A percentile compares a stretch with the other conserved stretches of the same genome.
Evolutionary conservation across 495 filamentous ascomycete species (phyloP).

Genomic region (Penicillium desertorum): DNA sequence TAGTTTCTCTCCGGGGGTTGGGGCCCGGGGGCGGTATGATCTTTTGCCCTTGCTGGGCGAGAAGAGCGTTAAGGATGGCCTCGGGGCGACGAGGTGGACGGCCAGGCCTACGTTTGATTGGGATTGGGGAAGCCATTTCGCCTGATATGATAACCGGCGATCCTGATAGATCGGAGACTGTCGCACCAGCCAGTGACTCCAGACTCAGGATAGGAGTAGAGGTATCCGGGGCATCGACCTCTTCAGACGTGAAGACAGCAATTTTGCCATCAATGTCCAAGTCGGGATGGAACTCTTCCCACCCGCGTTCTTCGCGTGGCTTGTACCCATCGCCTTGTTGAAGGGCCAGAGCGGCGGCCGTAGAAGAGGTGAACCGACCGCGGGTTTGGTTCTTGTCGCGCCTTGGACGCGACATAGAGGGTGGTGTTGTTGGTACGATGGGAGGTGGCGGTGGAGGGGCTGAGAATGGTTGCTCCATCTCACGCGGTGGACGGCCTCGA

Average conservation of each 20-base stretch:
- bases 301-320: slow-evolving; percentile 90
- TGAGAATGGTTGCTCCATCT: slow-evolving; percentile 27
- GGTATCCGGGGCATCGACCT: slow-evolving; percentile 68
- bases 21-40: slow-evolving; percentile 61
- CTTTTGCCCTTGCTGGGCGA: slow-evolving; percentile 58
- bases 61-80: slow-evolving; percentile 59
- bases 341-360: slow-evolving; percentile 78
- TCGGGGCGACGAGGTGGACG: slow-evolving; percentile 62
- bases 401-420: slow-evolving; percentile 49
- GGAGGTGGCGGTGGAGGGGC: slow-evolving; percentile 39
- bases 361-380: slow-evolving; percentile 70
- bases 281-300: slow-evolving; percentile 95
- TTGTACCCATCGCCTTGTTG: slow-evolving; percentile 95
- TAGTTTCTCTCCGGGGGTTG: slow-evolving; percentile 64
- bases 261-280: slow-evolving; percentile 82
- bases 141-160: slow-evolving; percentile 17
- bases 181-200: slow-evolving; percentile 31
- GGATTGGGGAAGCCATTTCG: slow-evolving; percentile 33
- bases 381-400: slow-evolving; percentile 52
- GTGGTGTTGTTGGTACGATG: slow-evolving; percentile 42
- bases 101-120: slow-evolving; percentile 60
- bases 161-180: slow-evolving; percentile 17
- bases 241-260: slow-evolving; percentile 73
- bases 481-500: slow-evolving; percentile 31
- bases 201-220: slow-evolving; percentile 33